Percentiles rank a stretch among this genome's conserved stretches.
phyloP scores from a whole-genome alignment of 495 filamentous ascomycete species.

The Hypoxylon fragiforme region DNA sequence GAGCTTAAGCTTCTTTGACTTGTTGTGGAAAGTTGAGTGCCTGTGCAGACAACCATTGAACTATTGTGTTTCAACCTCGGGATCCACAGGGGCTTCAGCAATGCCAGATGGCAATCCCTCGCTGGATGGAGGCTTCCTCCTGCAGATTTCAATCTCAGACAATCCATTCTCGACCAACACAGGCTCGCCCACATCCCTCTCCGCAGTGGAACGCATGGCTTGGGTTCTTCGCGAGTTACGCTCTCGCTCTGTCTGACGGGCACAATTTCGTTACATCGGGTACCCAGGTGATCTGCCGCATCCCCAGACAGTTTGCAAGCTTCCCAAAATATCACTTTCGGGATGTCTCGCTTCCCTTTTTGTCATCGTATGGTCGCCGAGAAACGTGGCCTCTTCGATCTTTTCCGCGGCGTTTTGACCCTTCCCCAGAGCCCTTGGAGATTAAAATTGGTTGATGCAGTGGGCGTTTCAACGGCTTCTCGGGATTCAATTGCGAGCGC shows the following conservation, averaged over 20 bases:
- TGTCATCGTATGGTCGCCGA: constrained; percentile 37
- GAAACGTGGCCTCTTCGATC: constrained; percentile 35
- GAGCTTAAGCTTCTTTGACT: constrained; percentile 30
- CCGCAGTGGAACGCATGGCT: constrained; percentile 28
- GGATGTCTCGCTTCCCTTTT: constrained; percentile 34
- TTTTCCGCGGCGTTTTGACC: constrained; percentile 35
- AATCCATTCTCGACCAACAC: constrained; percentile 35
- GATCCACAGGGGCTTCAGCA: constrained; percentile 41
- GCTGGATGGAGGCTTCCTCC: constrained; percentile 45
- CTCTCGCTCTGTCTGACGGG: constrained; percentile 29
- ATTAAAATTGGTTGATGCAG: constrained; percentile 58
- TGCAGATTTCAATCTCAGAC: constrained; percentile 36
- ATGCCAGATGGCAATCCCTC: constrained; percentile 54
- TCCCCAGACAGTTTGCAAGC: constrained; percentile 32
- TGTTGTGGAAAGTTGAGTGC: constrained; percentile 27
- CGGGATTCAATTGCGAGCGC: constrained; percentile 47
- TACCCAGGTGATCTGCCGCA: constrained; percentile 29
- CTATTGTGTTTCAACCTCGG: constrained; percentile 36
- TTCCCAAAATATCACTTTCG: constrained; percentile 32
- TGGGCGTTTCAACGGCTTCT: constrained; percentile 56
- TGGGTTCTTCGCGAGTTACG: constrained; percentile 23
- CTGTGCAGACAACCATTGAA: constrained; percentile 36
- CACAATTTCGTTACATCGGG: constrained; percentile 31
- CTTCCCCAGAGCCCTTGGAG: constrained; percentile 43
- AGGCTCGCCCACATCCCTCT: constrained; percentile 33